phyloP scores from a whole-genome alignment of 768 basidiomycete genomes.

The Boletus bicolor region DNA sequence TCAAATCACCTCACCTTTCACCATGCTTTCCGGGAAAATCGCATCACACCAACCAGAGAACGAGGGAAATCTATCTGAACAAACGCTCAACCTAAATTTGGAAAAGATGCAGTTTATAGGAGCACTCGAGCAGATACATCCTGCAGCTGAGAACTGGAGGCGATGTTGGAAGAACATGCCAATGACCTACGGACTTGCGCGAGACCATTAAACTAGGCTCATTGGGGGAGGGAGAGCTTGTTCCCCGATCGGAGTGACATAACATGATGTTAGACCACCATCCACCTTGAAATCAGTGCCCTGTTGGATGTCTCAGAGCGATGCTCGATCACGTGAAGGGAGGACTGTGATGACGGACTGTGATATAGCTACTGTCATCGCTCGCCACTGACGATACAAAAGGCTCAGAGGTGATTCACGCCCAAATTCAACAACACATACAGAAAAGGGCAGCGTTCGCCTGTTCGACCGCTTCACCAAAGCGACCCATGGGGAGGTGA shows the following conservation, averaged over 20 bases:
- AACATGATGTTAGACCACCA: slow-evolving; percentile 88
- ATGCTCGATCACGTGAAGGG: background rate
- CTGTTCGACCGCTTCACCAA: slow-evolving; percentile 94
- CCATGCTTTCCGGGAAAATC: background rate
- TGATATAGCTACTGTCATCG: slow-evolving; percentile 95
- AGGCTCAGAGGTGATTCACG: slow-evolving; percentile 6
- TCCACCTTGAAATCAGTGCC: slow-evolving; percentile 95
- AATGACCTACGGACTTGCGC: background rate
- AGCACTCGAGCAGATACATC: background rate
- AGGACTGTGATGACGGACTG: slow-evolving; percentile 47
- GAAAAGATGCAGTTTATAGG: background rate
- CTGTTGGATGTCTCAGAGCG: slow-evolving; percentile 34
- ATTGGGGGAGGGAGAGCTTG: slow-evolving; percentile 65
- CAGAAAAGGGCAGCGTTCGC: slow-evolving; percentile 92
- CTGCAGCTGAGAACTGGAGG: too few species aligned
- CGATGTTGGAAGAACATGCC: background rate
- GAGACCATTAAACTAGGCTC: slow-evolving; percentile 46
- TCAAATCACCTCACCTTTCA: background rate
- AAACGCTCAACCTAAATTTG: background rate
- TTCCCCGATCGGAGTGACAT: slow-evolving; percentile 87
- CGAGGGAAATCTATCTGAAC: background rate
- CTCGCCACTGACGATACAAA: slow-evolving; percentile 61
- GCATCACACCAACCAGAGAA: background rate
- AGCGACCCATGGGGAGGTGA: slow-evolving; percentile 94
- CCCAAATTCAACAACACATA: slow-evolving; percentile 42